These are phyloP conservation scores for Chenopodium berlandieri DNA, from an alignment of 148 eudicot species.

Conservation along the genomic window DNA sequence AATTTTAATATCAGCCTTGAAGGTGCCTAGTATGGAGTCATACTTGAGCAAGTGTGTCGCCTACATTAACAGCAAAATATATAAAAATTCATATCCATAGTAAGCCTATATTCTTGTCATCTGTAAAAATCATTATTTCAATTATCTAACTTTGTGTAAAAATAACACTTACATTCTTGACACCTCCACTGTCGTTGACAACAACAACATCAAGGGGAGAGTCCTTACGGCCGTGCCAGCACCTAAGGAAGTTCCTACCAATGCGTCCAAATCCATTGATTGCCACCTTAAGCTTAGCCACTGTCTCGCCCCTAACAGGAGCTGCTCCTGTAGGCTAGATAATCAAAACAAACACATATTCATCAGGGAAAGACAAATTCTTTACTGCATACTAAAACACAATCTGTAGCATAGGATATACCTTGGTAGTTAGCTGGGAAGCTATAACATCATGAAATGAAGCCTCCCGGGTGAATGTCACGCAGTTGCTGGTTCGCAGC, in stretches of 20 bases:
- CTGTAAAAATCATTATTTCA: background rate
- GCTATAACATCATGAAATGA: conserved; percentile 70
- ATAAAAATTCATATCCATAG: too few relatives aligned
- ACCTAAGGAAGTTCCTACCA: conserved; percentile 98
- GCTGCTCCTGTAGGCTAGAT: conserved; percentile 54
- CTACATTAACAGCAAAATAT: conserved; percentile 29
- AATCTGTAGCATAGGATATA: conserved; percentile 8
- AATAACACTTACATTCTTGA: conserved; percentile 65
- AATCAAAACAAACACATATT: background rate
- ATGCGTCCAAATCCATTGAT: conserved; percentile 98
- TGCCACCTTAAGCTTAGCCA: conserved; percentile 92
- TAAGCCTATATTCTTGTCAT: too few relatives aligned
- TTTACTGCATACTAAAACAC: background rate
- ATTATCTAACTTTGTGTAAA: background rate
- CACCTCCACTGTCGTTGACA: conserved; percentile 98
- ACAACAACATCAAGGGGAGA: conserved; percentile 93
- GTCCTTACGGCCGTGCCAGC: conserved; percentile 96
- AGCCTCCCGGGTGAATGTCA: conserved; percentile 48
- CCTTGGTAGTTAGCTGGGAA: conserved; percentile 70
- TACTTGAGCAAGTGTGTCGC: conserved; percentile 98
- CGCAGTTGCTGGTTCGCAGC: conserved; percentile 59
- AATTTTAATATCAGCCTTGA: conserved; percentile 93
- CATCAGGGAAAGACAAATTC: background rate
- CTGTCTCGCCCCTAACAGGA: conserved; percentile 64
- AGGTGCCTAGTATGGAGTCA: conserved; percentile 90